These are phyloP conservation scores for Aspergillus alliaceus DNA, from an alignment of 2,329 filamentous ascomycete species.

Conservation along the genomic window DNA sequence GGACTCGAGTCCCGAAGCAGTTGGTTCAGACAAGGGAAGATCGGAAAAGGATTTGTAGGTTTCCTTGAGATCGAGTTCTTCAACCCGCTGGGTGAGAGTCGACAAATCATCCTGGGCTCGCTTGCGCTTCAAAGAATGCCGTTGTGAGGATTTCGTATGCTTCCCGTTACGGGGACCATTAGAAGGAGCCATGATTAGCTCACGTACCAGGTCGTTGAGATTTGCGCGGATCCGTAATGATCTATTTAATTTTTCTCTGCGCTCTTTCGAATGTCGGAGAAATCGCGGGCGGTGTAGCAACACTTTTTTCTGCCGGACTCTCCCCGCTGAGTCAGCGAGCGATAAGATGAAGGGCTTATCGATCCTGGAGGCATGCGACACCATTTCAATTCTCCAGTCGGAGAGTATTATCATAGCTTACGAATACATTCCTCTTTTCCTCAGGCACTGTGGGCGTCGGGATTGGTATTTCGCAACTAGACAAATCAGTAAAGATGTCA, in stretches of 20 bases:
- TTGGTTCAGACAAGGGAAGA: constrained; percentile 81
- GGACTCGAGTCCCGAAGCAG: constrained; percentile 73
- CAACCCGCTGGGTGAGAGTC: constrained; percentile 42
- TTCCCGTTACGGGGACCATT: constrained; percentile 29
- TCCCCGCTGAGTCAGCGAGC: constrained; percentile 35
- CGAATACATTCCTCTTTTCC: neutral
- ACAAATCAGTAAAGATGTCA: constrained; percentile 39
- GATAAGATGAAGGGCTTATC: constrained; percentile 31
- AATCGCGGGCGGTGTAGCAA: constrained; percentile 24
- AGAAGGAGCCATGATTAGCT: constrained; percentile 34
- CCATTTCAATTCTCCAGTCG: neutral
- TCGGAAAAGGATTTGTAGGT: constrained; percentile 72
- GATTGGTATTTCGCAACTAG: neutral
- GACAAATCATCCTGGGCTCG: constrained; percentile 46
- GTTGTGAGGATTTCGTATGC: constrained; percentile 27
- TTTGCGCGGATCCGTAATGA: constrained; percentile 16
- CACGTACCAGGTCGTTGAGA: constrained; percentile 4
- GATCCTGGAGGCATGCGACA: neutral
- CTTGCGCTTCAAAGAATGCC: constrained; percentile 46
- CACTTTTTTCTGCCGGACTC: constrained; percentile 27
- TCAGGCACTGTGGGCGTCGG: neutral
- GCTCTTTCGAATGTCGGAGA: constrained; percentile 9
- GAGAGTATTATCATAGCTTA: neutral
- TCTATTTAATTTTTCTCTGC: constrained; percentile 1
- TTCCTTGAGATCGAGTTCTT: constrained; percentile 46